phyloP scores from a whole-genome alignment of 2,329 filamentous ascomycete genomes.

The Penicillium sp. region DNA sequence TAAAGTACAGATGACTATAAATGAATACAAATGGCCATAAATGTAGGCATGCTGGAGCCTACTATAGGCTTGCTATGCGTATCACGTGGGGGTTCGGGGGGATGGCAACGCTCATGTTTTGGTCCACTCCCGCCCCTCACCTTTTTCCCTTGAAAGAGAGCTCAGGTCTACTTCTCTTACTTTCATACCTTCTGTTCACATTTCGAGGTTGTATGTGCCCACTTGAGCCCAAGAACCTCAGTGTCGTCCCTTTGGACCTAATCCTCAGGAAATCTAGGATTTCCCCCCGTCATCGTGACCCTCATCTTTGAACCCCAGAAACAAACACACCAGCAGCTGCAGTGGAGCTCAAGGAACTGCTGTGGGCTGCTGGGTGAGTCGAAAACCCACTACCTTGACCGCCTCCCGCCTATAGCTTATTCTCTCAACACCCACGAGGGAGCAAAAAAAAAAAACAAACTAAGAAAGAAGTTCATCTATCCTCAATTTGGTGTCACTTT shows the following conservation, averaged over 20 bases:
- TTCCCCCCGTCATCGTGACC: slow-evolving; percentile 1
- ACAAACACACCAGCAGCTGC: slow-evolving; percentile 22
- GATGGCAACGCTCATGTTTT: slow-evolving; percentile 18
- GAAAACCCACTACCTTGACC: slow-evolving; percentile 24
- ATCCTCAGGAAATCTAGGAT: not conserved
- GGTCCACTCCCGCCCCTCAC: slow-evolving; percentile 23
- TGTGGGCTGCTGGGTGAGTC: slow-evolving; percentile 24
- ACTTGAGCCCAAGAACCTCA: not conserved
- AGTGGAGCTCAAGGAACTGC: slow-evolving; percentile 21
- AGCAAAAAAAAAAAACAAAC: slow-evolving; percentile 18
- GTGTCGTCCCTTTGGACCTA: not conserved
- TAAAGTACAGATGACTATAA: not conserved
- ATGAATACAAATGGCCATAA: slow-evolving; percentile 3
- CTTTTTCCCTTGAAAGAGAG: slow-evolving; percentile 14
- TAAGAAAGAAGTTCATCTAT: slow-evolving; percentile 8
- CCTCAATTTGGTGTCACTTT: slow-evolving; percentile 5
- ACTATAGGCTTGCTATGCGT: slow-evolving; percentile 7
- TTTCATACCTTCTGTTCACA: not conserved
- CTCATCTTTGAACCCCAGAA: slow-evolving; percentile 14
- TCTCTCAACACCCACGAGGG: slow-evolving; percentile 7
- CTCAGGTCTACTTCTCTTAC: not conserved
- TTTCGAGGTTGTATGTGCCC: not conserved
- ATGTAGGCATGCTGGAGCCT: not conserved
- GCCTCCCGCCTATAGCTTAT: slow-evolving; percentile 21
- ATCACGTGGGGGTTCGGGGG: slow-evolving; percentile 24